Base-by-base conservation (phyloP, 805 yeast genomes). In the Clavispora fructus region DNA sequence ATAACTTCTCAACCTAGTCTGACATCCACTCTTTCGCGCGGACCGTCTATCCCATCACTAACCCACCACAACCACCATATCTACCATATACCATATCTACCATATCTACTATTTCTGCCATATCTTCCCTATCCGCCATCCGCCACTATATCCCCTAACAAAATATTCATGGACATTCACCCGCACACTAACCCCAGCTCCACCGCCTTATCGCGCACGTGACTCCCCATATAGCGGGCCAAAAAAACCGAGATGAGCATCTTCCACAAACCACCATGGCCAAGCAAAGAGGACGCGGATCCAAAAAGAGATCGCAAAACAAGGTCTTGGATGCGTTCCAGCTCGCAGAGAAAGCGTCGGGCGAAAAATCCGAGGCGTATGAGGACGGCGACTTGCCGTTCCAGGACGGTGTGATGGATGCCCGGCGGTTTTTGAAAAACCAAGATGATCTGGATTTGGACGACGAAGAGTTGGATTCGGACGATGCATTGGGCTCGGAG, bases 401-500 rank as follows among this genome's bases (percentile, higher is more conserved):
- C 8, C 53, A 57, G 12, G 70, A 63, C 42, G 75, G 77, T n/a
- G 54, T 72, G 9, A 51, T 72, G 60, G 70, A 71, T 59, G 75
- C 76, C 14, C 59, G 73, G 16, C 65, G 57, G 41, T 63, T 71
- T 46, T 50, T 68, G 39, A 60, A 60, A 29, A 51, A 50, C 14
- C 57, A 43, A 23, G 55, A 50, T 38, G 58, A 54, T 39, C 62
- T 57, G 32, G 64, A 58, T 6, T 69, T 79, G 51, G 79, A 71
- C 41, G 86, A 81, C 56, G 87, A 81, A 58, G 87, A 86, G 49
- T 69, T 86, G 40, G 88, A 85, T 56, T 87, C 96, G 0, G 97
- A 90, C 62, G 96, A 86, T 56, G 96, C 95, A 0, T 66, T 87
- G 48, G 96, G 94, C 0, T 83, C 94, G 0, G 95, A 78, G 47